phyloP scores from a whole-genome alignment of 2,329 filamentous ascomycete genomes.

The Trichophyton mentagrophytes region DNA sequence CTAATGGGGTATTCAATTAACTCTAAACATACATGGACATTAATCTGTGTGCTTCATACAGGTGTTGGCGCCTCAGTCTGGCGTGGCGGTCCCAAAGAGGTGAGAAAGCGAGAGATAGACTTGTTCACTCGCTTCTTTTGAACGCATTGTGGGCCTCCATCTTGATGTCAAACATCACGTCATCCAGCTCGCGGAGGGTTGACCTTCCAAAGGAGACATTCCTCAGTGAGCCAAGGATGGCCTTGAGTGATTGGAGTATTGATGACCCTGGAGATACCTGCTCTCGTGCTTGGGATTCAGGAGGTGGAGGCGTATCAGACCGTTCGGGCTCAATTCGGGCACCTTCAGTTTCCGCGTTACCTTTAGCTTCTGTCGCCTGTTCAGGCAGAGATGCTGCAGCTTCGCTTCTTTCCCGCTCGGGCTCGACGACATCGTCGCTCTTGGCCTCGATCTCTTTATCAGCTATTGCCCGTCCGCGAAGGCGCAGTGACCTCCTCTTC shows the following conservation, averaged over 20 bases:
- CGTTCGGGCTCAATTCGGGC: neutral
- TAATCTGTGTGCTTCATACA: neutral
- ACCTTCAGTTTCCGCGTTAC: neutral
- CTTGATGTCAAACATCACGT: conserved; percentile 67
- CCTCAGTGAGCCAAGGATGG: conserved; percentile 48
- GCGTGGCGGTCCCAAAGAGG: neutral
- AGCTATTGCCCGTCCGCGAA: conserved; percentile 16
- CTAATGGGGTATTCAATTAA: neutral
- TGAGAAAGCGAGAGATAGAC: neutral
- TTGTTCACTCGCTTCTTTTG: conserved; percentile 30
- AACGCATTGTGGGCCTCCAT: conserved; percentile 60
- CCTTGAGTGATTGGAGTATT: conserved; percentile 44
- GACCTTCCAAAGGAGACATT: conserved; percentile 48
- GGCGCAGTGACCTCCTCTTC: conserved; percentile 22
- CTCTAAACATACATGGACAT: neutral
- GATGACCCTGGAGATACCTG: neutral
- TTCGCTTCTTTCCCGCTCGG: neutral
- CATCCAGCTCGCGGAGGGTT: conserved; percentile 60
- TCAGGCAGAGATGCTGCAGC: neutral
- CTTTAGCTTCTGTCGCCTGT: neutral
- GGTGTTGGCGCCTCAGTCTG: neutral
- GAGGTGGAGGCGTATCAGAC: neutral
- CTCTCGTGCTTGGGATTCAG: neutral
- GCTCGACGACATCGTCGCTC: neutral
- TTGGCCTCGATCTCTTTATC: neutral